Conservation (phyloP, 2,329 filamentous ascomycete genomes). For the Ceratocystis ficicola region DNA sequence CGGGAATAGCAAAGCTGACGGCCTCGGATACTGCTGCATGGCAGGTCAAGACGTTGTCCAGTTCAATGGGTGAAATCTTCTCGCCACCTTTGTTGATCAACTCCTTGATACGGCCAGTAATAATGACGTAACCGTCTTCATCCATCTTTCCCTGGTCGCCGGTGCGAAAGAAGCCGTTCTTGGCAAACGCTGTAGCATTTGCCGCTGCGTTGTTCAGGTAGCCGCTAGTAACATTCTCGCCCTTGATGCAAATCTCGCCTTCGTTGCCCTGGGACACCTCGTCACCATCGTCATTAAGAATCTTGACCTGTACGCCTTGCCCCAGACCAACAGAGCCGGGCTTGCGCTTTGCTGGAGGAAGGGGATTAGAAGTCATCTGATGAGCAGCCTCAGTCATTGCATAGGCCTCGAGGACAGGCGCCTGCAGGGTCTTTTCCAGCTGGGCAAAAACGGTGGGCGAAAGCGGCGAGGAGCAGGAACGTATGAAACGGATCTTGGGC, state of each 20-base stretch:
- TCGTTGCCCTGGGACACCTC: constrained; percentile 57
- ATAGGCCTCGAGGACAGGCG: constrained; percentile 78
- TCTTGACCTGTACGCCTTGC: constrained; percentile 70
- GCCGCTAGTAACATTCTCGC: constrained; percentile 71
- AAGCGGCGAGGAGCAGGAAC: constrained; percentile 65
- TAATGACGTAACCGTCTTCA: constrained; percentile 67
- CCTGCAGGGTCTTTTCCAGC: constrained; percentile 61
- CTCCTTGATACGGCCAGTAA: constrained; percentile 88
- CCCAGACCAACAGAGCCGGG: constrained; percentile 73
- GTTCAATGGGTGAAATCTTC: constrained; percentile 79
- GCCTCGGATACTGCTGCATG: constrained; percentile 64
- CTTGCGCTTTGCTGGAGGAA: constrained; percentile 59
- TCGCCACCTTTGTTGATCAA: constrained; percentile 84
- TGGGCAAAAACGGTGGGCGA: constrained; percentile 71
- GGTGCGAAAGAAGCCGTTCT: constrained; percentile 72
- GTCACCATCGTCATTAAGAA: constrained; percentile 57
- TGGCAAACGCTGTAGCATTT: constrained; percentile 61
- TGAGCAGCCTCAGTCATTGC: constrained; percentile 87
- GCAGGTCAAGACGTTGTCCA: constrained; percentile 69
- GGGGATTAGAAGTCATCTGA: constrained; percentile 68
- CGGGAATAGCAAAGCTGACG: constrained; percentile 71
- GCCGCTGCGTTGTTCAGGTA: constrained; percentile 74
- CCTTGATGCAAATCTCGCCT: constrained; percentile 71
- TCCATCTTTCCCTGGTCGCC: constrained; percentile 78
- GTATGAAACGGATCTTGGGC: constrained; percentile 70